These are phyloP conservation scores for Aspergillus amoenus DNA, from an alignment of 2,329 filamentous ascomycete genomes.

Conservation along the genomic window DNA sequence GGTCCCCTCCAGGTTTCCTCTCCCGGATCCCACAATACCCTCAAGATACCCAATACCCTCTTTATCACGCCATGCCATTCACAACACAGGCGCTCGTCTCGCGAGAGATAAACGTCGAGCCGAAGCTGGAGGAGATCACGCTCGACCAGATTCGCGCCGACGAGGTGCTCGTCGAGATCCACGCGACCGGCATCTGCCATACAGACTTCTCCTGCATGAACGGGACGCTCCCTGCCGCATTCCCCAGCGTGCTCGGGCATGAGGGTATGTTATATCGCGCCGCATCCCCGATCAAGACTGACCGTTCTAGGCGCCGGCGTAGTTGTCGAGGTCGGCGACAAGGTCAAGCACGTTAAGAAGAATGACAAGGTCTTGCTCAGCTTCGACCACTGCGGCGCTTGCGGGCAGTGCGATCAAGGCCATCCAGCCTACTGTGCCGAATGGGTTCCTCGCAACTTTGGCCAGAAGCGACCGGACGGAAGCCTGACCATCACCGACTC, in stretches of 20 bases:
- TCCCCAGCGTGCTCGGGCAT: slow-evolving; percentile 20
- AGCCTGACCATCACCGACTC: neutral
- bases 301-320: slow-evolving; percentile 48
- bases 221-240: slow-evolving; percentile 14
- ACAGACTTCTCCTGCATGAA: slow-evolving; percentile 33
- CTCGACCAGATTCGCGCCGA: slow-evolving; percentile 7
- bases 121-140: slow-evolving; percentile 2
- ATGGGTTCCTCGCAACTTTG: slow-evolving; percentile 16
- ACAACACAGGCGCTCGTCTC: slow-evolving; percentile 7
- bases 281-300: neutral
- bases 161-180: slow-evolving; percentile 35
- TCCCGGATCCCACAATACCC: too few species aligned
- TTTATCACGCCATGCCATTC: neutral
- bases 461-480: slow-evolving; percentile 14
- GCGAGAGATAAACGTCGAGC: slow-evolving; percentile 7
- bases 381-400: slow-evolving; percentile 21
- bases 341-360: slow-evolving; percentile 39
- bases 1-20: too few species aligned
- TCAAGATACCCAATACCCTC: neutral
- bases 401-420: slow-evolving; percentile 14
- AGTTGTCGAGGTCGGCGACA: slow-evolving; percentile 45
- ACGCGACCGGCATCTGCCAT: slow-evolving; percentile 36
- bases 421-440: slow-evolving; percentile 22
- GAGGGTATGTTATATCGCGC: slow-evolving; percentile 15
- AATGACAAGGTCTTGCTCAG: slow-evolving; percentile 46